A percentile compares a stretch with the other conserved stretches of the same genome.
phyloP scores from a whole-genome alignment of 306 rosid genomes.

The Rosa rugosa region DNA sequence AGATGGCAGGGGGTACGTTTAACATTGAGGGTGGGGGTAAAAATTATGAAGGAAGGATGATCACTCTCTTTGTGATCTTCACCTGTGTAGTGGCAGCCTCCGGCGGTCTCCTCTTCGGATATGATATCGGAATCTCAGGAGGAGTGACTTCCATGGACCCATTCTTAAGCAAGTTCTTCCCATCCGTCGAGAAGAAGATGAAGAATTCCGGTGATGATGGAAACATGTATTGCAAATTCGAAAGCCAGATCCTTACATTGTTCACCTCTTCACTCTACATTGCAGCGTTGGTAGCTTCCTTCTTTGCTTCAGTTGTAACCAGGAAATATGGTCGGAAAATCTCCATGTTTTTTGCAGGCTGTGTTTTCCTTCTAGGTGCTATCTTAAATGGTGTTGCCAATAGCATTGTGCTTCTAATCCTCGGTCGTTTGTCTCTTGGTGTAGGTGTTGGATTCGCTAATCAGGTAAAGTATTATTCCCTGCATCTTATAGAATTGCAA shows the following conservation, averaged over 20 bases:
- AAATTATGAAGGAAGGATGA: slow-evolving; percentile 27
- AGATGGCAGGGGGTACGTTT: slow-evolving; percentile 30
- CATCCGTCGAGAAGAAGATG: slow-evolving; percentile 43
- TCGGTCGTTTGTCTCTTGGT: slow-evolving; percentile 59
- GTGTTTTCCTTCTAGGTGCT: slow-evolving; percentile 46
- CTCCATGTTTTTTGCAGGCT: slow-evolving; percentile 50
- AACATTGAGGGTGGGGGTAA: background rate
- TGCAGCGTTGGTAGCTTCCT: slow-evolving; percentile 56
- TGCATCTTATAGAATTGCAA: background rate
- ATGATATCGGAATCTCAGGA: slow-evolving; percentile 47
- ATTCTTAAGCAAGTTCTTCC: slow-evolving; percentile 42
- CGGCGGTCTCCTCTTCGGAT: slow-evolving; percentile 43
- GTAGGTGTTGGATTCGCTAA: slow-evolving; percentile 59
- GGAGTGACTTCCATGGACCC: slow-evolving; percentile 47
- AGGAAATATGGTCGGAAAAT: slow-evolving; percentile 44
- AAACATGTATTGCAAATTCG: slow-evolving; percentile 59
- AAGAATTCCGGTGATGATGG: slow-evolving; percentile 23
- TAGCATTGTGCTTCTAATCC: slow-evolving; percentile 33
- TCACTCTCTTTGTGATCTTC: slow-evolving; percentile 18
- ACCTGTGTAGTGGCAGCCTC: slow-evolving; percentile 29
- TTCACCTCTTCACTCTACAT: slow-evolving; percentile 64
- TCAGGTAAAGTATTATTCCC: background rate
- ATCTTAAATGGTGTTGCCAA: slow-evolving; percentile 48
- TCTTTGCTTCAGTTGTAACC: slow-evolving; percentile 50
- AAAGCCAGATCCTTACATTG: slow-evolving; percentile 55